Conservation (phyloP, 495 filamentous ascomycete species). For the Trichoderma reesei region DNA sequence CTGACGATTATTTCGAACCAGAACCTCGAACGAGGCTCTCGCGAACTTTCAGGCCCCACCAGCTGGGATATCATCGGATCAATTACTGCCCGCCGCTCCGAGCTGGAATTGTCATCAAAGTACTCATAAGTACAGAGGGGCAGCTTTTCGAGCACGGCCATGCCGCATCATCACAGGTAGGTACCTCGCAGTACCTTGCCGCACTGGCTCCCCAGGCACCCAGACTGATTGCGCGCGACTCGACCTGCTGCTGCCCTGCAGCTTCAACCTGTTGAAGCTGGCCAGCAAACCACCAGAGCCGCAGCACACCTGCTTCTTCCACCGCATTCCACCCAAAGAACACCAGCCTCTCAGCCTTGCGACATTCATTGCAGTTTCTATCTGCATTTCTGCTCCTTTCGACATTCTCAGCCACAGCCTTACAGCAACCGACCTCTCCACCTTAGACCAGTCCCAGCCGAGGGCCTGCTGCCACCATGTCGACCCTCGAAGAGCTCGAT, state of each 20-base stretch:
- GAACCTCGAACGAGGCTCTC: background rate
- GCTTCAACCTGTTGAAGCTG: conserved; percentile 7
- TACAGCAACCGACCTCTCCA: background rate
- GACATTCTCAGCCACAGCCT: background rate
- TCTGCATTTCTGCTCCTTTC: background rate
- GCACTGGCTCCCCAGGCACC: background rate
- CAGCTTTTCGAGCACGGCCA: no score
- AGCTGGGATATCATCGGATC: background rate
- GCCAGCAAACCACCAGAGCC: background rate
- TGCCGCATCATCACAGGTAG: background rate
- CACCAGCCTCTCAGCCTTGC: background rate
- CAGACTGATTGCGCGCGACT: conserved; percentile 8
- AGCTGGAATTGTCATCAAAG: background rate
- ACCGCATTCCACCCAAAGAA: background rate
- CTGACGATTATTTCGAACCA: background rate
- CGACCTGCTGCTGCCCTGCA: conserved; percentile 5
- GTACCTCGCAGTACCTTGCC: background rate
- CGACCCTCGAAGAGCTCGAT: conserved; percentile 34
- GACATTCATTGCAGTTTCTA: background rate
- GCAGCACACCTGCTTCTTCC: background rate
- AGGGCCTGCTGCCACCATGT: conserved; percentile 20
- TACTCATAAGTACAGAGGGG: background rate
- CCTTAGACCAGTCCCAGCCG: background rate
- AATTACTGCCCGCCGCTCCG: conserved; percentile 4
- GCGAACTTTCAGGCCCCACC: conserved; percentile 6